Percentiles rank a stretch among this genome's conserved stretches.
These are phyloP conservation scores for Cocos nucifera DNA, from an alignment of 176 grass and related monocot species.

Conservation along the genomic window DNA sequence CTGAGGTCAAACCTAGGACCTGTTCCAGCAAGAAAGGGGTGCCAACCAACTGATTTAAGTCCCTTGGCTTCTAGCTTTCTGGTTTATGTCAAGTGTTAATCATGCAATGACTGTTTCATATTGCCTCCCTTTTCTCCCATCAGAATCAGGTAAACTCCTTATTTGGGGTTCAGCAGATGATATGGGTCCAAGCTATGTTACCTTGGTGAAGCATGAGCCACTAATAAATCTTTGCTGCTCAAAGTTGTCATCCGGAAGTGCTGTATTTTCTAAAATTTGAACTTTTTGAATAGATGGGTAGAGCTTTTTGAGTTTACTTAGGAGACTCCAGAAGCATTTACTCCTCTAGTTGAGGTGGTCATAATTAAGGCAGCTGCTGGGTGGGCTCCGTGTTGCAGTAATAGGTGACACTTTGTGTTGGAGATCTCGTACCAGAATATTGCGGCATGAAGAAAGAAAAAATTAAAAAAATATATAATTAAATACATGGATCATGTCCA, in stretches of 20 bases:
- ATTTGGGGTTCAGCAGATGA: constrained; percentile 95
- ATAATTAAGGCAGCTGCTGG: constrained; percentile 80
- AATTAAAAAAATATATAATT: too few species aligned
- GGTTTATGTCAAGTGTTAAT: too few species aligned
- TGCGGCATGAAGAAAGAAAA: too few species aligned
- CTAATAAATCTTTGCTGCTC: constrained; percentile 6
- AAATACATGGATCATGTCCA: too few species aligned
- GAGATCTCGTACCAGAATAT: too few species aligned
- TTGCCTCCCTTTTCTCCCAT: constrained; percentile 5
- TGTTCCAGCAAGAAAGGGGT: too few species aligned
- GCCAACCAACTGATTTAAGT: too few species aligned
- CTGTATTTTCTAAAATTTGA: background rate
- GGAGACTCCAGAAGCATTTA: constrained; percentile 92
- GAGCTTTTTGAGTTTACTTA: constrained; percentile 5
- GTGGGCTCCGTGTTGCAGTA: constrained; percentile 47
- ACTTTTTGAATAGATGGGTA: constrained; percentile 7
- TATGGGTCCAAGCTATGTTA: constrained; percentile 93
- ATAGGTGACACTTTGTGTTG: constrained; percentile 43
- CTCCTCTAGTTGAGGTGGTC: constrained; percentile 56
- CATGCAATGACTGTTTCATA: too few species aligned
- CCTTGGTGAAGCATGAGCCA: constrained; percentile 92
- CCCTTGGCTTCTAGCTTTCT: too few species aligned
- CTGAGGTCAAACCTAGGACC: too few species aligned
- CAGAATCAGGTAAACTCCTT: constrained; percentile 77
- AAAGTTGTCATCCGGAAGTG: background rate